Base-by-base conservation (phyloP, 2,329 filamentous ascomycete species). In the Tolypocladium tundrense region DNA sequence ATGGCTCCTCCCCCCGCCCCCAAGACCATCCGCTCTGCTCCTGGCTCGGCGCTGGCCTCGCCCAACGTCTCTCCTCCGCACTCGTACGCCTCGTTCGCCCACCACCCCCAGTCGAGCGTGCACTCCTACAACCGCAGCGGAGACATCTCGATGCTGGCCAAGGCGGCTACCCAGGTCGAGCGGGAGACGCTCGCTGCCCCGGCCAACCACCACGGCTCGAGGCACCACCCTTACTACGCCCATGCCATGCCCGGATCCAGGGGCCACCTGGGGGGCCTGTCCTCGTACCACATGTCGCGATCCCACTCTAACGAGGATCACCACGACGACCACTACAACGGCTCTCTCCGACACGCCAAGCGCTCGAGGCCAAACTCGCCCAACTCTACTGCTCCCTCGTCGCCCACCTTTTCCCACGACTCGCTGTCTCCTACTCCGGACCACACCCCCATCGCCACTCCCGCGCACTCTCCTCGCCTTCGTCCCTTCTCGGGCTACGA, bases 381-480 rank as follows among this genome's bases (percentile, higher is more conserved):
- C 56, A 91, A 95, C 75, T 97, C 92, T 10, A 97, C 93, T 2
- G 93, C 93, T 53, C 94, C 94, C 24, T 96, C 93, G 33, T 97
- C 93, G 39, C 93, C 93, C 33, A 97, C 92, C 4, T 96, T 97
- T 72, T 97, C 93, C 2, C 91, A 97, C 75, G 91, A 96, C 73
- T 97, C 93, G 13, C 82, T 93, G 53, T 97, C 93, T 11, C 94
- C 93, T 5, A 99, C 93, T 1, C 94, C 93, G 13, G 93, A 97
- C 69, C 92, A 97, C 77, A 97, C 94, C n/a, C 93, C 93, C n/a
- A 85, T 97, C 58, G 93, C 92, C 35, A 99, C 93, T 6, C 93
- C 93, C 5, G 93, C 92, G 50, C 94, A 97, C 73, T 97, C 92
- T 21, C 94, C 94, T 55, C 90, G 94, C 50, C 80, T 99, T 64